Conservation (phyloP, 148 eudicot species). For the Nepenthes mirabilis region DNA sequence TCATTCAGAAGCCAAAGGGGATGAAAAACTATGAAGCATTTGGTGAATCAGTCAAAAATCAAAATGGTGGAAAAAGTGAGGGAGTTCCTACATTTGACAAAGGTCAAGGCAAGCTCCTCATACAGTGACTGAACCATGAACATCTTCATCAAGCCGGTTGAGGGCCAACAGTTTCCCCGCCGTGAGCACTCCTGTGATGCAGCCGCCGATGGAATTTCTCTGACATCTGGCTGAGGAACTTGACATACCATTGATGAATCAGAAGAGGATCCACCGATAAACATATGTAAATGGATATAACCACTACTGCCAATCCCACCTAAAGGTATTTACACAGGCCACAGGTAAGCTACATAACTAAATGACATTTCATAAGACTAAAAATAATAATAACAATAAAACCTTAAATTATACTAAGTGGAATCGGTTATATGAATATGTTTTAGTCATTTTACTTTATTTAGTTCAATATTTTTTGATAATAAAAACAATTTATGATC, state of each 20-base stretch:
- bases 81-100: not conserved
- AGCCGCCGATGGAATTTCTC: conserved; percentile 80
- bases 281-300: conserved; percentile 87
- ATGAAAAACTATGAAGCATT: not conserved
- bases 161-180: conserved; percentile 51
- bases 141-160: conserved; percentile 29
- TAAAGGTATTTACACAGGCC: conserved; percentile 5
- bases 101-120: conserved; percentile 4
- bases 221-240: conserved; percentile 67
- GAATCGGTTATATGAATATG: no score
- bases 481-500: no score
- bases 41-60: not conserved
- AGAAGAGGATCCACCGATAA: conserved; percentile 76
- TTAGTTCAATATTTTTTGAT: no score
- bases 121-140: conserved; percentile 17
- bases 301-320: conserved; percentile 94
- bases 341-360: no score
- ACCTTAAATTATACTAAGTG: no score
- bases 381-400: no score
- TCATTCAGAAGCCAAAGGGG: no score
- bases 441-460: no score
- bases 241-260: conserved; percentile 68
- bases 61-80: not conserved
- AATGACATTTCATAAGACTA: no score
- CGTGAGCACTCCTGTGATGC: conserved; percentile 80